Conservation (phyloP, 1,284 basidiomycete species). For the Tilletia horrida region DNA sequence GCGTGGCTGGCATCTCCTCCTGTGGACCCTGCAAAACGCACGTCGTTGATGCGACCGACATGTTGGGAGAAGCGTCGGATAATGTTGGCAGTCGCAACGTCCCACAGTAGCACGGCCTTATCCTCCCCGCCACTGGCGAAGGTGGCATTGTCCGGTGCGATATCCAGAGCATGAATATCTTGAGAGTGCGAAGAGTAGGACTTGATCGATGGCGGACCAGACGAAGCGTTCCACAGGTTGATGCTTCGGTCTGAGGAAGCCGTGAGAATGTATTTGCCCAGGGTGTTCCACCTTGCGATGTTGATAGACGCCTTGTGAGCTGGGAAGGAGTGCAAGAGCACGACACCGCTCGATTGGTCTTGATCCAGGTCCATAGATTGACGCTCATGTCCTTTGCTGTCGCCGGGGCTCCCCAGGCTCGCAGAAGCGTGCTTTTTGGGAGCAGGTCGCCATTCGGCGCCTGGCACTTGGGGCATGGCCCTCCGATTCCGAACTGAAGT, state of each 20-base stretch:
- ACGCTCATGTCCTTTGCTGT: no score
- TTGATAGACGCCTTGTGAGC: conserved; percentile 54
- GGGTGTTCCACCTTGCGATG: conserved; percentile 55
- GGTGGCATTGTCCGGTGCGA: conserved; percentile 84
- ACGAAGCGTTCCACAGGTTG: conserved; percentile 81
- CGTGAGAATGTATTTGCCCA: conserved; percentile 78
- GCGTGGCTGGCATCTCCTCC: not conserved
- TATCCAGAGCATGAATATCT: conserved; percentile 81
- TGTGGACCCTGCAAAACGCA: conserved; percentile 64
- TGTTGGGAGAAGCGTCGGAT: conserved; percentile 79
- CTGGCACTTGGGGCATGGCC: conserved; percentile 3
- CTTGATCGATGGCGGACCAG: conserved; percentile 67
- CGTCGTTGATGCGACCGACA: conserved; percentile 80
- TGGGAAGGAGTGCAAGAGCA: conserved; percentile 18
- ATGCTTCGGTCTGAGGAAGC: conserved; percentile 87
- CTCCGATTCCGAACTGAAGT: not conserved
- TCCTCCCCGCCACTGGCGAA: conserved; percentile 93
- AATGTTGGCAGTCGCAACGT: conserved; percentile 80
- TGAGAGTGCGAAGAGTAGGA: conserved; percentile 85
- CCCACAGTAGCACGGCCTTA: conserved; percentile 88
- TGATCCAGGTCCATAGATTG: no score
- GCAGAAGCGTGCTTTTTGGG: no score
- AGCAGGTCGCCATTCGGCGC: not conserved
- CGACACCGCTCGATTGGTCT: not conserved
- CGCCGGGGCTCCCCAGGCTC: no score